Conservation (phyloP, 2,329 filamentous ascomycete species). For the Talaromyces islandicus region DNA sequence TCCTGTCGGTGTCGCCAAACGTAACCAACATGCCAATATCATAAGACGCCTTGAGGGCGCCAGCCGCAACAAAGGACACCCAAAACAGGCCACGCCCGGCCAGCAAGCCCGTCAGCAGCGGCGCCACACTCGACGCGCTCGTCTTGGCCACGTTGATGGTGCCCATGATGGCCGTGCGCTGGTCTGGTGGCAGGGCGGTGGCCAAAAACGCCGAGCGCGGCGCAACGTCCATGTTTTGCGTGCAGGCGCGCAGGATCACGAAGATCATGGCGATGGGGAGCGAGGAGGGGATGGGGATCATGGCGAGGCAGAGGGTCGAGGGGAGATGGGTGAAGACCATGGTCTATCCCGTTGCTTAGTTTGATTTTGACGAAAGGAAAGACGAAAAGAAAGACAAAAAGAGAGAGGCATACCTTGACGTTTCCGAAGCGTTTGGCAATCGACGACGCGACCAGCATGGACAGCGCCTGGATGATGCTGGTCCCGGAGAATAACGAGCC, state of each 20-base stretch:
- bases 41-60: slow-evolving; percentile 56
- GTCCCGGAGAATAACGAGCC: slow-evolving; percentile 50
- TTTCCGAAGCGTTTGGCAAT: slow-evolving; percentile 59
- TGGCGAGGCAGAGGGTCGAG: slow-evolving; percentile 57
- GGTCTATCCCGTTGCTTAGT: slow-evolving; percentile 42
- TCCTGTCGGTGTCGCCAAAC: slow-evolving; percentile 33
- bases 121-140: slow-evolving; percentile 55
- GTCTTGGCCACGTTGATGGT: slow-evolving; percentile 66
- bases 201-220: slow-evolving; percentile 66
- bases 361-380: background rate
- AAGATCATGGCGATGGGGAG: slow-evolving; percentile 53
- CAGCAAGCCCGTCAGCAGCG: slow-evolving; percentile 59
- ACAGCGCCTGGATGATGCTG: slow-evolving; percentile 36
- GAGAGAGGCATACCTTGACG: slow-evolving; percentile 35
- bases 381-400: slow-evolving; percentile 16
- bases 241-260: slow-evolving; percentile 56
- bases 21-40: slow-evolving; percentile 53
- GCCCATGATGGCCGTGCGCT: slow-evolving; percentile 68
- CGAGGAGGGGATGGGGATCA: slow-evolving; percentile 55
- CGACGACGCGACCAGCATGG: slow-evolving; percentile 50
- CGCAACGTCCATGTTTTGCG: slow-evolving; percentile 64
- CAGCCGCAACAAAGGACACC: slow-evolving; percentile 59
- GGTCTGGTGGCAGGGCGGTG: slow-evolving; percentile 56
- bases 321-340: slow-evolving; percentile 73
- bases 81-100: slow-evolving; percentile 53